Evolutionary conservation across 2,329 filamentous ascomycete species (phyloP).

Genomic region (Cordyceps tenuipes): DNA sequence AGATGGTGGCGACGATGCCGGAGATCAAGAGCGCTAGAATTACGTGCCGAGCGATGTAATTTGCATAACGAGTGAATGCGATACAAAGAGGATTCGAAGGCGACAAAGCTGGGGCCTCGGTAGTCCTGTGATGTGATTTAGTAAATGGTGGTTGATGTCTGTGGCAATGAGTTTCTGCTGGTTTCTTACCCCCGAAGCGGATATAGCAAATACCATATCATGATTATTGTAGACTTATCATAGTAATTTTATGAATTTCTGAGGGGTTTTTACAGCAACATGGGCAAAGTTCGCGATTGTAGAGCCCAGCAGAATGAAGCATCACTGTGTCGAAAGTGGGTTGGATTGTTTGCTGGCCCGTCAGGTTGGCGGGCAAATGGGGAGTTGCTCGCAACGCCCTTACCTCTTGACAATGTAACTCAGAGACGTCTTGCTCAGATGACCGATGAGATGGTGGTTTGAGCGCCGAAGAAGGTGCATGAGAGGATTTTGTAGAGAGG

Average conservation of each 20-base stretch:
- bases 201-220: slow-evolving; percentile 75
- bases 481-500: background rate
- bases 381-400: background rate
- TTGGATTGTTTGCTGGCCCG: background rate
- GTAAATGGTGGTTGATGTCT: background rate
- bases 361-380: background rate
- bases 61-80: slow-evolving; percentile 61
- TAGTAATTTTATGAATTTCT: background rate
- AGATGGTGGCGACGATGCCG: slow-evolving; percentile 59
- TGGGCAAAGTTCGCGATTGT: background rate
- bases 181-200: slow-evolving; percentile 63
- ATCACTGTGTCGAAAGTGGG: background rate
- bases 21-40: slow-evolving; percentile 65
- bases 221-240: slow-evolving; percentile 18
- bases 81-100: slow-evolving; percentile 57
- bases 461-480: background rate
- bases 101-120: slow-evolving; percentile 60
- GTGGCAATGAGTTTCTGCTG: background rate
- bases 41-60: slow-evolving; percentile 63
- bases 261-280: too few species aligned
- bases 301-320: background rate
- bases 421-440: background rate
- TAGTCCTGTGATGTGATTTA: slow-evolving; percentile 47
- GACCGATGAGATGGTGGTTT: background rate
- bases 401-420: background rate